Evolutionary conservation across 176 grass and related monocot genomes (phyloP), one percentile per base, ranked within the genome.

Genomic region (Oryza longistaminata): DNA sequence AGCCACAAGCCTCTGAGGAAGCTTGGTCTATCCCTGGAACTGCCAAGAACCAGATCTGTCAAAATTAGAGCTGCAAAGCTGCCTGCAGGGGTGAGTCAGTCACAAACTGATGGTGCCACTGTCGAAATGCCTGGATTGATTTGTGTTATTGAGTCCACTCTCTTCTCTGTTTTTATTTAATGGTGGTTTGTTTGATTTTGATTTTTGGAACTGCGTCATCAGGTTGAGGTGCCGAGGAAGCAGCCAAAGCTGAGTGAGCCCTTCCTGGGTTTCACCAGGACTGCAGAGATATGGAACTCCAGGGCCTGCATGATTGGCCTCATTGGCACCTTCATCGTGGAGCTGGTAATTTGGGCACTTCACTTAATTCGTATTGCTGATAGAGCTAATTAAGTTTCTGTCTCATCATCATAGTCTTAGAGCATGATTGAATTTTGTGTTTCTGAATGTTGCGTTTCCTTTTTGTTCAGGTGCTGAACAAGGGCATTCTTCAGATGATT

Each of bases 281-380:
- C 92, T 6, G 92, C 92, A 31, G 92, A 94, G 84, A 75, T 89
- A 16, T 94, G 92, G 90, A 92, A 94, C 77, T 94, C 92, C 4
- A 85, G 92, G 26, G 87, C 81, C 53, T 92, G 92, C 87, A 94
- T 94, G 92, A 94, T 94, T 42, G 92, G 92, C 61, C 61, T 94
- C 68, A 82, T 92, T 65, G 89, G 90, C 34, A 92, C 66, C 34
- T 92, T 92, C 82, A 81, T 94, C 66, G 87, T 90, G 3, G 92
- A 94, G 61, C 87, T 94, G 84, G 92, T 94, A 71, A n/a, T 19
- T 19, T 14, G 55, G 50, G 3, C 19, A 58, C 2, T 11, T 60
- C 80, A 61, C 6, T 15, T 58, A n/a, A n/a, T 58, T 14, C 29
- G 2, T 2, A 40, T 58, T 26, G 11, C 25, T 40, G 29, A 68